phyloP scores from a whole-genome alignment of 441 rosid genomes.

The Kokia cookei region DNA sequence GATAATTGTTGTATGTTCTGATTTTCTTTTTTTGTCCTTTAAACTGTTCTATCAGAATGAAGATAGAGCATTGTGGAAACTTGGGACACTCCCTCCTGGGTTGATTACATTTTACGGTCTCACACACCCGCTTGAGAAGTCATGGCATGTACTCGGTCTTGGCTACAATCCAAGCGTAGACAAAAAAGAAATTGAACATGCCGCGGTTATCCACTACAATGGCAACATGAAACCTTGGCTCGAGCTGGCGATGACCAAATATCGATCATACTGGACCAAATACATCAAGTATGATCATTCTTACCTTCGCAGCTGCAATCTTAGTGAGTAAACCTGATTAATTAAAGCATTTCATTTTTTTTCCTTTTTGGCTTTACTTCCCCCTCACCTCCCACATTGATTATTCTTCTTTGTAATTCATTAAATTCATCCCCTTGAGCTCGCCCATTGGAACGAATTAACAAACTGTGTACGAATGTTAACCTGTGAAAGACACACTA shows the following conservation, averaged over 20 bases:
- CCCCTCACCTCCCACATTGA: constrained; percentile 22
- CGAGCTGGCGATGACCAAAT: constrained; percentile 92
- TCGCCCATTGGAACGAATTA: constrained; percentile 20
- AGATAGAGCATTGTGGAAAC: constrained; percentile 90
- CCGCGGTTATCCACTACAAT: constrained; percentile 90
- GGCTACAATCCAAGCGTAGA: constrained; percentile 92
- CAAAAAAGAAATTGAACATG: constrained; percentile 69
- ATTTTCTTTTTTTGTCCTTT: neutral
- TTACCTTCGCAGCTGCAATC: constrained; percentile 70
- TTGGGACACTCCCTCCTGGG: constrained; percentile 96
- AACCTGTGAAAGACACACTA: constrained; percentile 22
- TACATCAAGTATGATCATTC: constrained; percentile 89
- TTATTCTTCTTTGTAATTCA: constrained; percentile 38
- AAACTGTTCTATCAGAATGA: constrained; percentile 52
- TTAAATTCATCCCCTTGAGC: constrained; percentile 31
- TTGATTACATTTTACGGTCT: constrained; percentile 83
- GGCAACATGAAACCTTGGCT: constrained; percentile 99
- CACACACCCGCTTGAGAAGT: constrained; percentile 77
- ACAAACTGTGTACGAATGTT: constrained; percentile 17
- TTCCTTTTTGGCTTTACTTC: constrained; percentile 10
- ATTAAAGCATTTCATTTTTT: neutral
- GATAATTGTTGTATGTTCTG: neutral
- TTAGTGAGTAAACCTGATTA: constrained; percentile 43
- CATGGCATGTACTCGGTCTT: constrained; percentile 96
- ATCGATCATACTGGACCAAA: constrained; percentile 82